Base-by-base conservation (phyloP, 805 yeast species). In the Saccharomyces jurei region DNA sequence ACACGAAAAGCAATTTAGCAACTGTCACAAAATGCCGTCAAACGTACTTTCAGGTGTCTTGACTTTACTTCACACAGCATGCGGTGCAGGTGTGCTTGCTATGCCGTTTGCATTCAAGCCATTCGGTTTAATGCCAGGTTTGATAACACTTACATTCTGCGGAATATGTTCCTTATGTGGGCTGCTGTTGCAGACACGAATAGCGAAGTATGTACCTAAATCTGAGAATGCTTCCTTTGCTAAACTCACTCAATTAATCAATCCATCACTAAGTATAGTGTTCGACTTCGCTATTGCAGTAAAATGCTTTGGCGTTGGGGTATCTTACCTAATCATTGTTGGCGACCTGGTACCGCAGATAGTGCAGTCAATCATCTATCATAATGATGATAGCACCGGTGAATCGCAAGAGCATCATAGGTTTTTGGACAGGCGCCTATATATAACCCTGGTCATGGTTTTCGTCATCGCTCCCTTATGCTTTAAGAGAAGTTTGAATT, bases 331-430 rank as follows among this genome's bases (percentile, higher is more conserved):
- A 60, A 85, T 84, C 36, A 83, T 84, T n/a, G 79, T 83, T 51
- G 88, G 89, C 2, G 89, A 84, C 65, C 69, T 84, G 58, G 77
- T 82, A 78, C 89, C 90, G 1, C 81, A 83, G 53, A 77, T 83
- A 26, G 41, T 48, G 25, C 46, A 46, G 6, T 50, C 52, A 9
- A 78, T 86, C 25, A 47, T 56, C 22, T 52, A 54, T 9, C 54
- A 57, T 1, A 63, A 67, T 22, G 64, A 69, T 1, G 61, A 77
- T 4, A 66, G 69, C 46, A 60, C 72, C 0, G 47, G 76, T 13
- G 44, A 4, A 8, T 17, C 25, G 25, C 44, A 36, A 36, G 44
- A 36, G 44, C 44, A 17, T 36, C 44, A 36, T 8, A 8, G 9
- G 25, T 52, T 78, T 4, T 47, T 71, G 31, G 67, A 74, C 52